Percentiles rank a stretch among this genome's conserved stretches.
Conservation (phyloP, 192 early-diverging fungal genomes). For the Podila epicladia region DNA sequence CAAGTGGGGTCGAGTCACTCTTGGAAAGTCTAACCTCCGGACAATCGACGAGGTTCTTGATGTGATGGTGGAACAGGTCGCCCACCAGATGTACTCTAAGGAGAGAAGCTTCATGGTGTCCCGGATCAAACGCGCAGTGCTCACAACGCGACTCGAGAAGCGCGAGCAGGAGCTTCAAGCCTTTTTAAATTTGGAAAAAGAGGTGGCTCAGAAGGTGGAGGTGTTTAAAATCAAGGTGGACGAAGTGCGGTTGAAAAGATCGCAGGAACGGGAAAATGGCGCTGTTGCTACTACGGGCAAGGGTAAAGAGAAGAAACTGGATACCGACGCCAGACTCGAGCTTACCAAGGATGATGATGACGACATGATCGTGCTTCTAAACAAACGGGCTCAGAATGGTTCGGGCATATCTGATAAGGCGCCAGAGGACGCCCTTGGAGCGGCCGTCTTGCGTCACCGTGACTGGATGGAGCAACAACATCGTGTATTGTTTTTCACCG, state of each 20-base stretch:
- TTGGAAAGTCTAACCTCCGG: constrained; percentile 56
- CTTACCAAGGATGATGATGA: constrained; percentile 30
- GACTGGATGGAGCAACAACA: constrained; percentile 63
- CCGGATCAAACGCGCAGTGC: constrained; percentile 47
- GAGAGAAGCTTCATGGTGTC: constrained; percentile 40
- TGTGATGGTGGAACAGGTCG: constrained; percentile 52
- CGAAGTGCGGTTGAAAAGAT: constrained; percentile 11
- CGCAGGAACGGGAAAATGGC: not conserved
- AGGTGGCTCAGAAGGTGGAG: constrained; percentile 13
- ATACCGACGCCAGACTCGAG: not conserved
- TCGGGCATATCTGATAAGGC: not conserved
- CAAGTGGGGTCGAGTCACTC: constrained; percentile 49
- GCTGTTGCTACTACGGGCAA: not conserved
- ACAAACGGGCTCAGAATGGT: not conserved
- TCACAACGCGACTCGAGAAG: constrained; percentile 26
- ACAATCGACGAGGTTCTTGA: constrained; percentile 66
- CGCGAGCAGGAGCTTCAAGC: constrained; percentile 8
- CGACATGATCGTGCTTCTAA: constrained; percentile 2
- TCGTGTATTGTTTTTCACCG: constrained; percentile 67
- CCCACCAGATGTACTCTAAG: constrained; percentile 20
- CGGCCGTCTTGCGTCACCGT: constrained; percentile 28
- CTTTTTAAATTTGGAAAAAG: constrained; percentile 17
- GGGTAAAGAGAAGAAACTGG: constrained; percentile 18
- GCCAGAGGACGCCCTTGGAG: constrained; percentile 12
- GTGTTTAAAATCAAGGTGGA: constrained; percentile 19